phyloP scores from a whole-genome alignment of 2,329 filamentous ascomycete genomes.

The Colletotrichum euphorbiae region DNA sequence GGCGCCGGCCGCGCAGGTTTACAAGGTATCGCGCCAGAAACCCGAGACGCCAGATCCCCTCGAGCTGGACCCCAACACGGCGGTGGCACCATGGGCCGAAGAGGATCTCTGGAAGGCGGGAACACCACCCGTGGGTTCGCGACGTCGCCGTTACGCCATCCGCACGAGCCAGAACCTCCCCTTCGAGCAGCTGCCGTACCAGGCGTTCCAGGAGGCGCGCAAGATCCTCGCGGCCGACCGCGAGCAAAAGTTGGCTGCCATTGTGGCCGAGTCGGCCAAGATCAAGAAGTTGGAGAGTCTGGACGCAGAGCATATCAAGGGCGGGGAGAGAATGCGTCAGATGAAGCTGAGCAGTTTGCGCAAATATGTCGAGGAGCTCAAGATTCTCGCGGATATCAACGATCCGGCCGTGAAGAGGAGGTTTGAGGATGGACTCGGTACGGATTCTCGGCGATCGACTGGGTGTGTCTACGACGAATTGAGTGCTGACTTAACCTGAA shows the following conservation, averaged over 20 bases:
- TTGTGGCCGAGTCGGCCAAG: constrained; percentile 74
- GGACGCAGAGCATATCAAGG: constrained; percentile 66
- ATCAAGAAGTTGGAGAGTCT: constrained; percentile 75
- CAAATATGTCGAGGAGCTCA: constrained; percentile 79
- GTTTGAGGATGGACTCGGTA: constrained; percentile 93
- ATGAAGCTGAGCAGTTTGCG: constrained; percentile 76
- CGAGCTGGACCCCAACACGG: constrained; percentile 75
- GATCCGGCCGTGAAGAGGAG: constrained; percentile 92
- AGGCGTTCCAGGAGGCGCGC: constrained; percentile 96
- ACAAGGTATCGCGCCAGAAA: constrained; percentile 40
- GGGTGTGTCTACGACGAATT: neutral
- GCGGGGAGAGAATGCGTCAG: constrained; percentile 74
- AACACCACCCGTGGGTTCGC: constrained; percentile 81
- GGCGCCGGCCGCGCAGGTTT: constrained; percentile 47
- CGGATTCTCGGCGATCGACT: constrained; percentile 44
- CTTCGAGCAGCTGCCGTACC: constrained; percentile 94
- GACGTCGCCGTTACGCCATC: constrained; percentile 82
- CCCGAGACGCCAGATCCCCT: constrained; percentile 47
- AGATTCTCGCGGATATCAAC: constrained; percentile 93
- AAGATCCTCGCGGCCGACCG: constrained; percentile 85
- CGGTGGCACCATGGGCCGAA: constrained; percentile 73
- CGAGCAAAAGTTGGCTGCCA: constrained; percentile 80
- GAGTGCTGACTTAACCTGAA: constrained; percentile 14
- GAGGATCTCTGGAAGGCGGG: constrained; percentile 75
- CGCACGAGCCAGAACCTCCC: constrained; percentile 75